Percentiles rank a stretch among this genome's conserved stretches.
Conservation (phyloP, 2,329 filamentous ascomycete genomes). For the Aspergillus hortae region DNA sequence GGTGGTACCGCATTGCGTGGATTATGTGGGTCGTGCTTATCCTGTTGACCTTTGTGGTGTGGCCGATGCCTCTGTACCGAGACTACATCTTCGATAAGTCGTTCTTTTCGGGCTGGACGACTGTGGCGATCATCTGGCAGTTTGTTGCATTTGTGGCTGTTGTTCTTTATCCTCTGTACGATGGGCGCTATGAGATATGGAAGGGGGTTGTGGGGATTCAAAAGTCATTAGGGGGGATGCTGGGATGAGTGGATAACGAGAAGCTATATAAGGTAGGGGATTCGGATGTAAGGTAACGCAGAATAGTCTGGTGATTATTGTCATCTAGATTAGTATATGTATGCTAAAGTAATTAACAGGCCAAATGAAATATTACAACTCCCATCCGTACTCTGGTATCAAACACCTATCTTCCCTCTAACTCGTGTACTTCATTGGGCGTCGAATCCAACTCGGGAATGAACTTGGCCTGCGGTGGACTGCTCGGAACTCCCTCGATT, state of each 20-base stretch:
- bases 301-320: too few relatives aligned
- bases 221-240: not conserved
- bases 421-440: constrained; percentile 9
- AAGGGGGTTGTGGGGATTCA: constrained; percentile 22
- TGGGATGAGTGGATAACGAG: not conserved
- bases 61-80: constrained; percentile 51
- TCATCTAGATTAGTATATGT: not conserved
- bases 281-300: too few relatives aligned
- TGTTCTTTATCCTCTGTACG: constrained; percentile 47
- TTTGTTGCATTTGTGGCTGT: constrained; percentile 47
- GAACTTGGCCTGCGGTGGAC: constrained; percentile 6
- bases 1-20: constrained; percentile 42
- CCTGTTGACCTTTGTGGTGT: constrained; percentile 45
- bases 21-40: constrained; percentile 42
- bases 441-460: constrained; percentile 13
- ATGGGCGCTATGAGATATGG: constrained; percentile 43
- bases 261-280: not conserved
- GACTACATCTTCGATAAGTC: constrained; percentile 46
- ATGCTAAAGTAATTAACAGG: not conserved
- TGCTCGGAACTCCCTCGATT: not conserved
- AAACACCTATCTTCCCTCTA: constrained; percentile 5
- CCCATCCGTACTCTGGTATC: too few relatives aligned
- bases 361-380: too few relatives aligned
- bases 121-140: constrained; percentile 47
- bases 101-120: constrained; percentile 47